Conservation (phyloP, 2,329 filamentous ascomycete genomes). For the Cladophialophora exuberans region DNA sequence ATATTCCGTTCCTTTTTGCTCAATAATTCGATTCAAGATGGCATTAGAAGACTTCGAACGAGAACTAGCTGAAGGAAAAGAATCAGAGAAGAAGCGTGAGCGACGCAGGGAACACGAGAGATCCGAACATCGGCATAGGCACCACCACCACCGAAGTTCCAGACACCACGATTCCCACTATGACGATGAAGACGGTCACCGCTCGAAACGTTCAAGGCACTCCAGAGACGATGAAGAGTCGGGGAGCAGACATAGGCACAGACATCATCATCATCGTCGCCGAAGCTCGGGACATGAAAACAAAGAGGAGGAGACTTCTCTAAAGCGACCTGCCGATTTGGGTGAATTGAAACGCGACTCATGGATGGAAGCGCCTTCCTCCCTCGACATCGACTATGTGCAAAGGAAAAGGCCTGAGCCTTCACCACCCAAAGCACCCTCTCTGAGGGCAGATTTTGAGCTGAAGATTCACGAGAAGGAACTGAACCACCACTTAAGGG, state of each 20-base stretch:
- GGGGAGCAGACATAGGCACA: constrained; percentile 39
- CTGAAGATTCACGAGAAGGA: constrained; percentile 78
- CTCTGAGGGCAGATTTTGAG: constrained; percentile 62
- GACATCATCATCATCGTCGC: constrained; percentile 19
- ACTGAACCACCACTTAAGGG: constrained; percentile 72
- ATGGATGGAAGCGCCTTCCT: constrained; percentile 92
- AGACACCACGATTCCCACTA: constrained; percentile 51
- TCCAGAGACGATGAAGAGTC: constrained; percentile 26
- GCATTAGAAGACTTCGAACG: constrained; percentile 77
- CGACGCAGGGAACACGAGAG: constrained; percentile 47
- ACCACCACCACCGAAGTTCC: constrained; percentile 42
- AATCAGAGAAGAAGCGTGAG: constrained; percentile 40
- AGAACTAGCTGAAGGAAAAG: constrained; percentile 60
- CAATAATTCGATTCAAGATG: constrained; percentile 45
- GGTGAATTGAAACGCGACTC: constrained; percentile 69
- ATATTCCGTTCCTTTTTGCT: neutral
- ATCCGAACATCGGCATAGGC: constrained; percentile 38
- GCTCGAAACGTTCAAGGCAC: constrained; percentile 52
- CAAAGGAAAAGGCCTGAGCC: constrained; percentile 57
- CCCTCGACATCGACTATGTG: constrained; percentile 78
- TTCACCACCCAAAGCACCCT: constrained; percentile 42
- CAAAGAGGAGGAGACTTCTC: constrained; percentile 32
- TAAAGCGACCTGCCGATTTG: constrained; percentile 36
- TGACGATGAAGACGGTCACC: constrained; percentile 55
- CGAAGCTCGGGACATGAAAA: constrained; percentile 36